These are phyloP conservation scores for Aechmea fasciata DNA, from an alignment of 176 grass and related monocot genomes.

Conservation along the genomic window DNA sequence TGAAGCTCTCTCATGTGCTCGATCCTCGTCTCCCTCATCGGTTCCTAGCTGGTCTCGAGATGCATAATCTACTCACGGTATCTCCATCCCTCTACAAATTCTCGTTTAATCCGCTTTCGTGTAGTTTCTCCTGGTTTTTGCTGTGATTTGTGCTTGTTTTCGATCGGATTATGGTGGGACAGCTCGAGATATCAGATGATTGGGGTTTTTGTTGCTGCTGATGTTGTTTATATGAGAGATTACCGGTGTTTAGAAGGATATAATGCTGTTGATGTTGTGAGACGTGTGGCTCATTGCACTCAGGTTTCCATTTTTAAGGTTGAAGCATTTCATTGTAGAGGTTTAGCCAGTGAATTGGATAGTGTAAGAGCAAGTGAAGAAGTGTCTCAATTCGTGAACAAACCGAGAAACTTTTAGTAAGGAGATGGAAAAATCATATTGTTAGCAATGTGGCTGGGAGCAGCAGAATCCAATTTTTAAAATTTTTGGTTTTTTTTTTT, in stretches of 20 bases:
- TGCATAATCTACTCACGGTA: conserved; percentile 73
- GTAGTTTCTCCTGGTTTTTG: too few species aligned
- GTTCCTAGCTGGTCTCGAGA: conserved; percentile 19
- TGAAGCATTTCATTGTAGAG: neutral
- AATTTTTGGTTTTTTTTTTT: too few species aligned
- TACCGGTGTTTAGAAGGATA: too few species aligned
- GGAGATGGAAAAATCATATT: too few species aligned
- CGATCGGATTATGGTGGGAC: neutral
- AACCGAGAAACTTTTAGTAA: too few species aligned
- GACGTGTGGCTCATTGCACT: neutral
- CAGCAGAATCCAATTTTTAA: too few species aligned
- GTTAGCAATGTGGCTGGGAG: too few species aligned
- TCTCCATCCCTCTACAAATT: neutral
- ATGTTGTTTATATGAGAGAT: neutral
- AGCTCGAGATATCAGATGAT: conserved; percentile 25
- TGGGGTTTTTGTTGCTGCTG: neutral
- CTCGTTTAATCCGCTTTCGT: too few species aligned
- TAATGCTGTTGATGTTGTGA: neutral
- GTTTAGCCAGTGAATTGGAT: neutral
- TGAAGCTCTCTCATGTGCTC: neutral
- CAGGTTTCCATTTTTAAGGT: neutral
- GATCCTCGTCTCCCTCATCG: neutral
- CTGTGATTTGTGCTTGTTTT: conserved; percentile 2
- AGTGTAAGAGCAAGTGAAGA: too few species aligned
- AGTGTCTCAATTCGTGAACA: too few species aligned